These are phyloP conservation scores for Phytophthora cryptogea DNA, from an alignment of 352 stramenopile genomes.

Conservation along the genomic window DNA sequence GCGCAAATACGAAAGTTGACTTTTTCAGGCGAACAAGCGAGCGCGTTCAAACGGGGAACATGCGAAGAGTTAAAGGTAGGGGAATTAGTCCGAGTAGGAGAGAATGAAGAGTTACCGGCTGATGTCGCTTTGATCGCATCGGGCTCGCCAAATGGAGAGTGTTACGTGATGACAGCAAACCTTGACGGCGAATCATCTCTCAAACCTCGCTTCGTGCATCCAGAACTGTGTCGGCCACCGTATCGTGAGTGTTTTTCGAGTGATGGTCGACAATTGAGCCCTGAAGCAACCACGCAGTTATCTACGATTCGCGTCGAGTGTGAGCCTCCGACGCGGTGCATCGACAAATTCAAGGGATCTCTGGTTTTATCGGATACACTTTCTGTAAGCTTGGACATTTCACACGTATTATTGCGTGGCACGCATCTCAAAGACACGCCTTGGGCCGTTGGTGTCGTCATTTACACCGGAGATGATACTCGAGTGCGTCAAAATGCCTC, in stretches of 20 bases:
- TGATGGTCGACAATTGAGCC: slow-evolving; percentile 32
- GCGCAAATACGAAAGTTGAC: slow-evolving; percentile 34
- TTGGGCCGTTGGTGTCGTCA: slow-evolving; percentile 68
- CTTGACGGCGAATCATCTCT: slow-evolving; percentile 90
- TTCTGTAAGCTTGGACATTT: slow-evolving; percentile 55
- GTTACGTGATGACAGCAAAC: slow-evolving; percentile 87
- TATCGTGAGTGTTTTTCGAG: slow-evolving; percentile 28
- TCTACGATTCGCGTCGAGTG: slow-evolving; percentile 37
- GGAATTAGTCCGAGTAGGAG: slow-evolving; percentile 71
- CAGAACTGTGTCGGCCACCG: slow-evolving; percentile 32
- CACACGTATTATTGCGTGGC: slow-evolving; percentile 74
- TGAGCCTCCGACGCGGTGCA: slow-evolving; percentile 55
- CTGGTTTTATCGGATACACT: slow-evolving; percentile 34
- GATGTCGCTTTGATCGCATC: slow-evolving; percentile 73
- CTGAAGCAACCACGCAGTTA: slow-evolving; percentile 12
- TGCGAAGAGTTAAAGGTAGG: slow-evolving; percentile 76
- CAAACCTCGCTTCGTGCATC: slow-evolving; percentile 73
- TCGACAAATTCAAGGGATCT: slow-evolving; percentile 86
- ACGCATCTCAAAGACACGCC: slow-evolving; percentile 75
- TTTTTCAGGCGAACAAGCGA: slow-evolving; percentile 17
- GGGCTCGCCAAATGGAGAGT: slow-evolving; percentile 59
- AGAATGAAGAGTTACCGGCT: slow-evolving; percentile 75
- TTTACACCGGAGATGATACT: slow-evolving; percentile 90
- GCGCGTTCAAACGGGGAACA: slow-evolving; percentile 26
- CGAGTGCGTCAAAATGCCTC: slow-evolving; percentile 86